A percentile compares a stretch with the other conserved stretches of the same genome.
phyloP scores from a whole-genome alignment of 176 grass and related monocot species.

The Saccharum spontaneum region DNA sequence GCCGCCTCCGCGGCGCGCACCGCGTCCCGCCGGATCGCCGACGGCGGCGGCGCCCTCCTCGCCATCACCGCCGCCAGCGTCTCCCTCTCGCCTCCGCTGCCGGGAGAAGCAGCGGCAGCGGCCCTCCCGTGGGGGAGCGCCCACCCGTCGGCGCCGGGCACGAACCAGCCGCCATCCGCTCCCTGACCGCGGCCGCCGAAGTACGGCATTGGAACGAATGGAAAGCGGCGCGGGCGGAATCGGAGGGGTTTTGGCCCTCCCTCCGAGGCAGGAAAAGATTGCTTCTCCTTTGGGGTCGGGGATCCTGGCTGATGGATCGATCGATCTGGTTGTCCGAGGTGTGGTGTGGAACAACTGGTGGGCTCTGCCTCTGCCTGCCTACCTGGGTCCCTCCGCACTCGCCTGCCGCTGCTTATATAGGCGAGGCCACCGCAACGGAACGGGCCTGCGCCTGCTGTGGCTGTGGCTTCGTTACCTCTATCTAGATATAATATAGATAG shows the following conservation, averaged over 20 bases:
- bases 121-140: not conserved
- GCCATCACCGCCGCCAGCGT: conserved; percentile 19
- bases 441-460: not conserved
- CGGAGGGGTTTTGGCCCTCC: conserved; percentile 12
- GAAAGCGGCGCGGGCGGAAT: conserved; percentile 12
- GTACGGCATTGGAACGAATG: conserved; percentile 21
- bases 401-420: conserved; percentile 12
- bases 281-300: not conserved
- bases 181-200: not conserved
- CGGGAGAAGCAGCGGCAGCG: not conserved
- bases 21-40: conserved; percentile 7
- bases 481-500: not conserved
- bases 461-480: not conserved
- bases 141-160: not conserved
- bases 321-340: conserved; percentile 13
- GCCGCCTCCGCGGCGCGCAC: conserved; percentile 43
- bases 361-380: not conserved
- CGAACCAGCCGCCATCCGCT: not conserved
- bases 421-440: not conserved
- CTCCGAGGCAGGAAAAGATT: not conserved
- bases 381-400: not conserved
- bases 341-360: not conserved
- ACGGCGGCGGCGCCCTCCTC: not conserved
- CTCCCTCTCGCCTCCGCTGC: not conserved
- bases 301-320: no score